Percentiles rank a stretch among this genome's conserved stretches.
phyloP scores from a whole-genome alignment of 371 early-diverging fungal species.

The Mycotypha africana region DNA sequence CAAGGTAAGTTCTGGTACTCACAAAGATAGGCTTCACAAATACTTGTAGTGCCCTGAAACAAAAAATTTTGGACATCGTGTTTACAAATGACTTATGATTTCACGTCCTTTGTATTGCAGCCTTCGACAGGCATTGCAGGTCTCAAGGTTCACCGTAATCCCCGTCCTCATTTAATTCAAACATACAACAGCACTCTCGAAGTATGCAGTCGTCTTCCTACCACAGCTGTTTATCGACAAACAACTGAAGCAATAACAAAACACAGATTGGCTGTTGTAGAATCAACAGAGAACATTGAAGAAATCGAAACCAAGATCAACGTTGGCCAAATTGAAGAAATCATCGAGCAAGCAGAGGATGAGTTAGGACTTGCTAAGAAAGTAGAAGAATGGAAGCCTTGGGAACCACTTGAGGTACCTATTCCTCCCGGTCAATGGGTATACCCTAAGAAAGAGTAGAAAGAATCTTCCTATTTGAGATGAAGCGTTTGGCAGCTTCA shows the following conservation, averaged over 20 bases:
- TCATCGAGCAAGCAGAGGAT: constrained; percentile 82
- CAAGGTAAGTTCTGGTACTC: too few species aligned
- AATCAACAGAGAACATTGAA: constrained; percentile 61
- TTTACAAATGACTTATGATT: not conserved
- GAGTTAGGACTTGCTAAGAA: constrained; percentile 75
- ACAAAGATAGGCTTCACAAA: not conserved
- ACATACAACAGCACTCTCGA: constrained; percentile 72
- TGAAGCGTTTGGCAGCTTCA: too few species aligned
- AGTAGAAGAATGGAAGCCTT: constrained; percentile 87
- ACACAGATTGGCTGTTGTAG: constrained; percentile 71
- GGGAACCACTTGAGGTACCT: constrained; percentile 74
- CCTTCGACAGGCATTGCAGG: constrained; percentile 83
- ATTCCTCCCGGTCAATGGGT: constrained; percentile 85
- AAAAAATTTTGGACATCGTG: not conserved
- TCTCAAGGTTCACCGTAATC: constrained; percentile 79
- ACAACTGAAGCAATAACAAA: constrained; percentile 72
- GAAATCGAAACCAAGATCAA: constrained; percentile 74
- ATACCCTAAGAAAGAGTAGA: constrained; percentile 42
- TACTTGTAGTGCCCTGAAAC: too few species aligned
- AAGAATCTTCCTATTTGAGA: too few species aligned
- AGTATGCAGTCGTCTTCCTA: constrained; percentile 70
- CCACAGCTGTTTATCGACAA: constrained; percentile 78
- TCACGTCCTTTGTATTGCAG: constrained; percentile 2
- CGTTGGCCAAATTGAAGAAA: constrained; percentile 89
- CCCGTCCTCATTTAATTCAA: constrained; percentile 80